Evolutionary conservation across 176 grass and related monocot genomes (phyloP), one percentile per base, ranked within the genome.

Genomic region (Carex myosuroides): DNA sequence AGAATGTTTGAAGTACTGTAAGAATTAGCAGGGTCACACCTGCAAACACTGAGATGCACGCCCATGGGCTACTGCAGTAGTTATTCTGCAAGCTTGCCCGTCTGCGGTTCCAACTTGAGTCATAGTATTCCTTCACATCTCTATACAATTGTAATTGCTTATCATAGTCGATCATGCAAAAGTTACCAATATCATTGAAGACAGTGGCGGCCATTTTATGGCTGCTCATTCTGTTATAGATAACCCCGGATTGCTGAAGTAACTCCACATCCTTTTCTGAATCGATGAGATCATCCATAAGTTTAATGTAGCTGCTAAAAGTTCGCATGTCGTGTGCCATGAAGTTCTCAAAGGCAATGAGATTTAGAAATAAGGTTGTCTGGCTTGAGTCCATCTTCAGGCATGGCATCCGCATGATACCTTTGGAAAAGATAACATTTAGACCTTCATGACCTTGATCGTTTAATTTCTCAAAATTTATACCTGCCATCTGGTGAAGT

Each of bases 271-370:
- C 83, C 14, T 22, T 54, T 14, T 55, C 24, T 26, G 83, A 32
- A 14, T 60, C 14, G 20, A 85, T 58, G 64, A 85, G 83, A 13
- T 18, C 18, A 46, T 73, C 50, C 39, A 85, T 85, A 14, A 85
- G 14, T 13, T 13, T 1, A 0, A 85, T 44, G 65, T 85, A 85
- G 53, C 13, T 14, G 30, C 26, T 63, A 13, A 83, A 4, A 10
- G 14, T 14, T 21, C 2, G 11, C 6, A 17, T 13, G 29, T 6
- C 2, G 13, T 7, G 37, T 5, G 0, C 0, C 0, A 4, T 59
- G 32, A 4, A 35, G n/a, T 81, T 61, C 48, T 79, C 73, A 79
- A 7, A 79, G 20, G 10, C 73, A 6, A 79, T n/a, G 6, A 79
- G 73, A 56, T 79, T 79, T 56, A 54, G 5, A 6, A 79, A 58